Evolutionary conservation across 805 yeast genomes (phyloP), one percentile per base, ranked within the genome.

Genomic region (Myxozyma nipponensis): DNA sequence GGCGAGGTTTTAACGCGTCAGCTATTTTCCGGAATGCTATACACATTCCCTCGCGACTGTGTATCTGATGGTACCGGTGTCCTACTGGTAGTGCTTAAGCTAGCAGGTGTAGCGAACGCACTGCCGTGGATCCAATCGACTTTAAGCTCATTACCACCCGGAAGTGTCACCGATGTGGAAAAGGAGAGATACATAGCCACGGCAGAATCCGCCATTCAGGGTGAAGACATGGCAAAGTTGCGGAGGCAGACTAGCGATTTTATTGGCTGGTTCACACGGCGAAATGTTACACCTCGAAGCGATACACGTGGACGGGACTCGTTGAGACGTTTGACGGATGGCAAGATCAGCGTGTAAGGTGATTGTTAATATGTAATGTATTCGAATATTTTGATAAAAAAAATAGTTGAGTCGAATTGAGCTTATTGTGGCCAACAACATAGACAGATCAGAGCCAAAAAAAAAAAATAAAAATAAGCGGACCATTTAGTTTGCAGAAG

Each of bases 181-280:
- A 74, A 82, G 55, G 68, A 73, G 39, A 85, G 84, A 63, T 72
- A 89, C 54, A 62, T 83, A 30, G 71, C 71, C 6, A 74, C 82
- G 1, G 72, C 84, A 3, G 74, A 73, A n/a, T 72, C 69, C 13
- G 84, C 93, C 0, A 70, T 86, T 13, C 45, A 39, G 36, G 28
- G 82, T 22, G 82, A 79, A 61, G 90, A 88, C 66, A 81, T 74
- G 66, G 77, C 91, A 65, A 77, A 86, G 57, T 80, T 87, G 23
- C 77, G 95, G 61, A 72, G 80, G 2, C 76, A 85, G 40, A 71
- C 90, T 47, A 78, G 81, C 61, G 91, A 84, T 63, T 91, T 90
- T 64, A 79, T 86, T 36, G 79, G 76, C 47, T 86, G 96, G 93
- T 89, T 87, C 68, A 70, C 83, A 28, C 73, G 95, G 60, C 84